Percentiles rank a stretch among this genome's conserved stretches.
Conservation (phyloP, 78 protist genomes). For the Chrysochromulina parva region DNA sequence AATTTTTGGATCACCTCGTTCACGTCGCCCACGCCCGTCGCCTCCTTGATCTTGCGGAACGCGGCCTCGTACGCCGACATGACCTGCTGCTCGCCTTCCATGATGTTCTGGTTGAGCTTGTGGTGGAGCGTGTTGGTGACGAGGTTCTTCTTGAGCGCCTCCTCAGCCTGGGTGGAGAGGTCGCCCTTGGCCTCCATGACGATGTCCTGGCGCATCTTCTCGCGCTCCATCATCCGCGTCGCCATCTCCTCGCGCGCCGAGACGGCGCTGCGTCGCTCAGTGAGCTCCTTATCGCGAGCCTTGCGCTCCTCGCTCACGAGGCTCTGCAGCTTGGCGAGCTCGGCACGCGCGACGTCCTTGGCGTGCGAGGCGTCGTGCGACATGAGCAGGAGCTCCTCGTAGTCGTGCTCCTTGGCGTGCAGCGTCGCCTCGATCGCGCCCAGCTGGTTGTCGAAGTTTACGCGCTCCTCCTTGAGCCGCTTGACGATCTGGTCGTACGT, state of each 20-base stretch:
- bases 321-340: conserved; percentile 46
- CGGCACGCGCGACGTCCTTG: conserved; percentile 55
- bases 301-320: conserved; percentile 37
- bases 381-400: conserved; percentile 61
- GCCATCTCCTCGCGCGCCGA: conserved; percentile 25
- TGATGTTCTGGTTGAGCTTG: not conserved
- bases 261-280: conserved; percentile 35
- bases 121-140: not conserved
- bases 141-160: conserved; percentile 18
- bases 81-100: not conserved
- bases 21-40: conserved; percentile 57
- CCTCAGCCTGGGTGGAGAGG: not conserved
- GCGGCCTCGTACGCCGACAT: conserved; percentile 23
- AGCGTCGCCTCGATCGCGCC: conserved; percentile 68
- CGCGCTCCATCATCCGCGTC: conserved; percentile 41
- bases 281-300: conserved; percentile 35
- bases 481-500: conserved; percentile 78
- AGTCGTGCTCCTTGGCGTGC: conserved; percentile 60
- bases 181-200: conserved; percentile 37
- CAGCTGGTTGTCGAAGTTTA: conserved; percentile 64
- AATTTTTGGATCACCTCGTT: conserved; percentile 62
- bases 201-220: conserved; percentile 21
- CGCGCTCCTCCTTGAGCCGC: conserved; percentile 75
- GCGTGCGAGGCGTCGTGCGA: conserved; percentile 68
- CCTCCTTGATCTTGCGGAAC: conserved; percentile 57